These are phyloP conservation scores for Tetrahymena borealis DNA, from an alignment of 73 alveolate genomes.

Conservation along the genomic window DNA sequence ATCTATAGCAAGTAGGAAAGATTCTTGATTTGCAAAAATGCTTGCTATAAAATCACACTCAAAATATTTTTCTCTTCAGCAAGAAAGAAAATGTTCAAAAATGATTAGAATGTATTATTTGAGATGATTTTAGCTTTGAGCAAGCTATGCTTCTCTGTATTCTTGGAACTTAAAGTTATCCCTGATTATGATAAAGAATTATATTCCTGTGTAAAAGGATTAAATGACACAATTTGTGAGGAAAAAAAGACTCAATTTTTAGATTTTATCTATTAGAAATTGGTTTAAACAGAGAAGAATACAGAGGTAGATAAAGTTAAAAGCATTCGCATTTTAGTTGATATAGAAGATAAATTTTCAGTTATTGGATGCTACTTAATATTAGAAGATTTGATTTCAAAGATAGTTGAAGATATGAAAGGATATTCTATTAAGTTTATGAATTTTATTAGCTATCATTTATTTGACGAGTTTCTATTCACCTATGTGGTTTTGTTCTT, in stretches of 20 bases:
- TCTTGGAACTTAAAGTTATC: neutral
- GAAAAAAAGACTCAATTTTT: neutral
- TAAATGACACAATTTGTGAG: neutral
- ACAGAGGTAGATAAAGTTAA: neutral
- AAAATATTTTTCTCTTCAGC: neutral
- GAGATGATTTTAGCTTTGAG: neutral
- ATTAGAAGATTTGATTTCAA: neutral
- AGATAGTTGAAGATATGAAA: neutral
- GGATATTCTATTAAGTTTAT: neutral
- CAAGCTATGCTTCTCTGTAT: neutral
- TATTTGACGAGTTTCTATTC: neutral
- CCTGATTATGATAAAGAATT: neutral
- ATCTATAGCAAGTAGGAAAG: neutral
- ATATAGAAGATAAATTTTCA: neutral
- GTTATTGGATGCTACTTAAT: neutral
- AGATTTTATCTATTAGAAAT: neutral
- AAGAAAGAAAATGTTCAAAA: neutral
- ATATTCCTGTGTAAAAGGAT: neutral
- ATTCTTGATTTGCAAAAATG: neutral
- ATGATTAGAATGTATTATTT: neutral
- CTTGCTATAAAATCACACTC: neutral
- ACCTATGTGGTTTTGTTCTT: neutral
- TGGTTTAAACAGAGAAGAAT: neutral
- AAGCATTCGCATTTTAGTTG: neutral
- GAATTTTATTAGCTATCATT: neutral